These are phyloP conservation scores for Tricholoma hemisulphureum DNA, from an alignment of 768 basidiomycete genomes.

Conservation along the genomic window DNA sequence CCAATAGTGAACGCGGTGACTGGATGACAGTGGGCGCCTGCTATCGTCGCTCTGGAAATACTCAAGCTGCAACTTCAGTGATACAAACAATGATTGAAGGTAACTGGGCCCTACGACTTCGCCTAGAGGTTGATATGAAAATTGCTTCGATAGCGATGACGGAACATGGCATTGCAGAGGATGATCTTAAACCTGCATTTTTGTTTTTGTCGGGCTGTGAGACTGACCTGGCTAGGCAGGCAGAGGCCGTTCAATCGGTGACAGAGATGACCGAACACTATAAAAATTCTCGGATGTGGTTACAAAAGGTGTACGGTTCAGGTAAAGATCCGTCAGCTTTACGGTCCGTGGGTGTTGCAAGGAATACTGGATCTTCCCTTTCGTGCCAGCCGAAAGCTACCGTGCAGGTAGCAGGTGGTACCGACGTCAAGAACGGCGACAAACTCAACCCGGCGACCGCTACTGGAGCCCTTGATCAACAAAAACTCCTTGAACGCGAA, in stretches of 20 bases:
- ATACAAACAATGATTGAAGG: constrained; percentile 48
- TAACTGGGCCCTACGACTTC: constrained; percentile 19
- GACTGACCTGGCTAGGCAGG: constrained; percentile 41
- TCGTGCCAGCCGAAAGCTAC: neutral
- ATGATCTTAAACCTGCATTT: constrained; percentile 47
- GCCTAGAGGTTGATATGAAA: constrained; percentile 4
- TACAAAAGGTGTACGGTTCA: constrained; percentile 49
- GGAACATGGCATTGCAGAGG: constrained; percentile 32
- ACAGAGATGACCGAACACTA: constrained; percentile 34
- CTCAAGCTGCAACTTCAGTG: constrained; percentile 43
- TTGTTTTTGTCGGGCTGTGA: constrained; percentile 57
- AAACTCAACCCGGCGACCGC: neutral
- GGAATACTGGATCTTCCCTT: neutral
- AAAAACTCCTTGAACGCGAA: constrained; percentile 32
- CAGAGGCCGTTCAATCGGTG: constrained; percentile 17
- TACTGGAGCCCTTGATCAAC: neutral
- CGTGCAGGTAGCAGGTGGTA: neutral
- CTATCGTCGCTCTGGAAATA: constrained; percentile 50
- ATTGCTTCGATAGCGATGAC: constrained; percentile 37
- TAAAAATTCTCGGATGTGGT: constrained; percentile 40
- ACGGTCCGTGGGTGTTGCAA: neutral
- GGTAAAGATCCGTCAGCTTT: neutral
- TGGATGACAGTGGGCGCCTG: constrained; percentile 57
- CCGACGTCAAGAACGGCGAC: neutral
- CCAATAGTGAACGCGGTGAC: constrained; percentile 46